phyloP scores from a whole-genome alignment of 2,329 filamentous ascomycete species.

The Penicillium verrucosum region DNA sequence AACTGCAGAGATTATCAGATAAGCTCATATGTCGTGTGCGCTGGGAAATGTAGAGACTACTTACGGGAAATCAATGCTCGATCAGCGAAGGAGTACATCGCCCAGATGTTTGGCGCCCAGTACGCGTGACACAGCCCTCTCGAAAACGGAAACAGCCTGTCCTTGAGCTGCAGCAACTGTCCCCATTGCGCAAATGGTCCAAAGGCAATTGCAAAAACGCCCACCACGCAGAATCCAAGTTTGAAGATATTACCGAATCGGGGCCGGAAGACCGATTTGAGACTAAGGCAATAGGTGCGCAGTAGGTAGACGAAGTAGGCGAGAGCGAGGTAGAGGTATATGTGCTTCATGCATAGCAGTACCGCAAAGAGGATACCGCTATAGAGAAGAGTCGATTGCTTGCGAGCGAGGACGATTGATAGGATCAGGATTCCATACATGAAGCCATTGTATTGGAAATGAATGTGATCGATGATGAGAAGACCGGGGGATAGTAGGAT shows the following conservation, averaged over 20 bases:
- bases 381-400: conserved; percentile 67
- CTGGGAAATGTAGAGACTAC: conserved; percentile 27
- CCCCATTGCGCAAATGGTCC: conserved; percentile 80
- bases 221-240: conserved; percentile 68
- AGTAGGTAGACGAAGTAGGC: conserved; percentile 94
- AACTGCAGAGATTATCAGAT: conserved; percentile 53
- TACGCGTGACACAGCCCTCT: conserved; percentile 94
- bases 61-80: conserved; percentile 75
- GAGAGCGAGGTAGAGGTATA: conserved; percentile 92
- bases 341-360: conserved; percentile 93
- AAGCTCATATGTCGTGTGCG: neutral
- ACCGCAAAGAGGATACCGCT: conserved; percentile 82
- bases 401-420: conserved; percentile 78
- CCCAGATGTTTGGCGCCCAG: conserved; percentile 97
- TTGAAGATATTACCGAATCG: conserved; percentile 78
- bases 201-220: conserved; percentile 76
- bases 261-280: conserved; percentile 71
- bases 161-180: conserved; percentile 79
- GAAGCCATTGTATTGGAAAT: conserved; percentile 98
- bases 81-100: conserved; percentile 89
- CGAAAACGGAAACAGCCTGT: conserved; percentile 88
- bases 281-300: conserved; percentile 81
- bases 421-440: conserved; percentile 87
- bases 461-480: conserved; percentile 95
- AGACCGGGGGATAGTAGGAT: conserved; percentile 88